Evolutionary conservation across 2,329 filamentous ascomycete genomes (phyloP).

Genomic region (Akanthomyces uredinophilus): DNA sequence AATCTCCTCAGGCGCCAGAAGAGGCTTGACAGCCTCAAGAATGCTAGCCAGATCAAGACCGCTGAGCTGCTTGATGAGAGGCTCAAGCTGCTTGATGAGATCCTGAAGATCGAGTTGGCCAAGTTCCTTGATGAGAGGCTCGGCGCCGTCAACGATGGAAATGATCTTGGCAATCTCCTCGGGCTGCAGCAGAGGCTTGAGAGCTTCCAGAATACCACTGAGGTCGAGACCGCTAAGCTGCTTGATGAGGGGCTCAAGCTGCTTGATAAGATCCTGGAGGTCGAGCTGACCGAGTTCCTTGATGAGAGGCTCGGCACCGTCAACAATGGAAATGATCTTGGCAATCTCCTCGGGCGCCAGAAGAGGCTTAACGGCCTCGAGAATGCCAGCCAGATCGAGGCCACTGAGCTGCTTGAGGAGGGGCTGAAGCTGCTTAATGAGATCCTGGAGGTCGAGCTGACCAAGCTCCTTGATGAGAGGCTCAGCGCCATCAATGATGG

Average conservation of each 20-base stretch:
- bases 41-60: slow-evolving; percentile 15
- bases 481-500: slow-evolving; percentile 19
- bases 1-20: slow-evolving; percentile 21
- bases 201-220: slow-evolving; percentile 16
- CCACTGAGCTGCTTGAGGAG: slow-evolving; percentile 24
- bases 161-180: slow-evolving; percentile 25
- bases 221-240: slow-evolving; percentile 15
- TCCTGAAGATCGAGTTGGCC: slow-evolving; percentile 25
- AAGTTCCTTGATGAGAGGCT: slow-evolving; percentile 26
- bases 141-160: slow-evolving; percentile 24
- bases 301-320: slow-evolving; percentile 27
- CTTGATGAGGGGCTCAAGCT: slow-evolving; percentile 18
- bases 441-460: slow-evolving; percentile 30
- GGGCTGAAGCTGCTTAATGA: slow-evolving; percentile 24
- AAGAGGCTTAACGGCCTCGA: slow-evolving; percentile 26
- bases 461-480: slow-evolving; percentile 24
- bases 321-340: slow-evolving; percentile 22
- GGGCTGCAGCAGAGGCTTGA: slow-evolving; percentile 21
- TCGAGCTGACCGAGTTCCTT: slow-evolving; percentile 25
- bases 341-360: slow-evolving; percentile 25
- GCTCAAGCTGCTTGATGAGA: slow-evolving; percentile 19
- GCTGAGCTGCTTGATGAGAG: slow-evolving; percentile 16
- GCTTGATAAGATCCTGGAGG: slow-evolving; percentile 21
- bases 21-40: slow-evolving; percentile 18
- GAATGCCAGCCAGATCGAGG: slow-evolving; percentile 28